Conservation (phyloP, 345 rosid genomes). For the Erucastrum elatum region DNA sequence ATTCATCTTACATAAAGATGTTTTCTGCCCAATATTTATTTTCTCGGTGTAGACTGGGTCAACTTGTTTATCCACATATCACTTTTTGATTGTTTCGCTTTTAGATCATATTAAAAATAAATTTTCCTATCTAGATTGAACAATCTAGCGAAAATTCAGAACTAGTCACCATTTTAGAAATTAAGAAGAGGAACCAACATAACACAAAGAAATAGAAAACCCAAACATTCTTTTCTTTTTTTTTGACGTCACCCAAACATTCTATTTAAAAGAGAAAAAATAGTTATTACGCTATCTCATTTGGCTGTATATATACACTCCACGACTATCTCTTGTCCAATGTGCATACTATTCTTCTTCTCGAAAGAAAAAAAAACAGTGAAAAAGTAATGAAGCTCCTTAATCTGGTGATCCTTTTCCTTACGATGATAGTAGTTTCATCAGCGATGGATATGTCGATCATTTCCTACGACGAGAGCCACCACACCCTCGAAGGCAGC, state of each 20-base stretch:
- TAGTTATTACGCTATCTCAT: not conserved
- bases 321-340: slow-evolving; percentile 25
- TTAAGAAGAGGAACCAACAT: not conserved
- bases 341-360: slow-evolving; percentile 24
- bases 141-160: slow-evolving; percentile 10
- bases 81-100: not conserved
- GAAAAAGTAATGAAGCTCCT: slow-evolving; percentile 42
- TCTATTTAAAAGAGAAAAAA: not conserved
- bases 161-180: slow-evolving; percentile 4
- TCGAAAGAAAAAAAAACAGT: slow-evolving; percentile 2
- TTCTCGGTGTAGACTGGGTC: not conserved
- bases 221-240: not conserved
- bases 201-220: not conserved
- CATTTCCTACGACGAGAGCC: slow-evolving; percentile 59
- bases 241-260: not conserved
- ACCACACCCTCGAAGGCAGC: slow-evolving; percentile 22
- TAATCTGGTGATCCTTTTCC: slow-evolving; percentile 40
- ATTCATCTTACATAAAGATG: not conserved
- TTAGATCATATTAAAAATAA: not conserved
- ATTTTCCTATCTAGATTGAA: slow-evolving; percentile 14
- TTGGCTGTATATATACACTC: slow-evolving; percentile 30
- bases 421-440: slow-evolving; percentile 44
- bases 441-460: slow-evolving; percentile 85
- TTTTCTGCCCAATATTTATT: not conserved
- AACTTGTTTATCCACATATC: not conserved